These are phyloP conservation scores for Arxiozyma heterogenica DNA, from an alignment of 1,139 yeast genomes.

Conservation along the genomic window DNA sequence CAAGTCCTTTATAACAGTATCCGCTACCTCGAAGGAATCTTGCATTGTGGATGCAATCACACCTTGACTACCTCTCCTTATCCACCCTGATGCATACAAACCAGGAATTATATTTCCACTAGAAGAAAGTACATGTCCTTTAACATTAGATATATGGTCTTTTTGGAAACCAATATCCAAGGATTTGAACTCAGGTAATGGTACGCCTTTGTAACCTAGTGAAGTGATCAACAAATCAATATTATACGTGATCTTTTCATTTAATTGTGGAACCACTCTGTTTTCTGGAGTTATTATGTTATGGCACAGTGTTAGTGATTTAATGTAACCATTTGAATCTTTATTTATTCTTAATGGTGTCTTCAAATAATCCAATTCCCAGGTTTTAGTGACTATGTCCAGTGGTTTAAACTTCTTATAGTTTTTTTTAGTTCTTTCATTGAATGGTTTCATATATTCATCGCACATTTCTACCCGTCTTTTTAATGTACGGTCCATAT, in stretches of 20 bases:
- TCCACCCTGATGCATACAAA: slow-evolving; percentile 87
- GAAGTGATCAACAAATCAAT: slow-evolving; percentile 73
- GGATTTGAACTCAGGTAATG: slow-evolving; percentile 48
- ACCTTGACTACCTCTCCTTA: slow-evolving; percentile 79
- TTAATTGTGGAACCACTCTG: slow-evolving; percentile 32
- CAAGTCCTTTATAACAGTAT: slow-evolving; percentile 49
- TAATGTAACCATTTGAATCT: slow-evolving; percentile 31
- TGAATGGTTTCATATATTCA: slow-evolving; percentile 39
- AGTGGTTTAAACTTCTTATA: slow-evolving; percentile 24
- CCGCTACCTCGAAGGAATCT: slow-evolving; percentile 72
- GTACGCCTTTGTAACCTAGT: slow-evolving; percentile 71
- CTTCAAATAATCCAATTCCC: slow-evolving; percentile 63
- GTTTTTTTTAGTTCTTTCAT: slow-evolving; percentile 20
- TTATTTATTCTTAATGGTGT: slow-evolving; percentile 52
- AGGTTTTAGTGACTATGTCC: slow-evolving; percentile 35
- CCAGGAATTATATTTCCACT: slow-evolving; percentile 36
- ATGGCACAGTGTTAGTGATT: slow-evolving; percentile 30
- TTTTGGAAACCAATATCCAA: slow-evolving; percentile 48
- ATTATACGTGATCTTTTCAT: slow-evolving; percentile 32
- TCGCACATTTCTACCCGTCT: slow-evolving; percentile 58
- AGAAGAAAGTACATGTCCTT: slow-evolving; percentile 46
- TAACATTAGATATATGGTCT: slow-evolving; percentile 50
- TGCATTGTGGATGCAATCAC: slow-evolving; percentile 88
- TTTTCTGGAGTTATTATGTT: slow-evolving; percentile 31
- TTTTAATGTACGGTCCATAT: slow-evolving; percentile 51